Evolutionary conservation across 2,329 filamentous ascomycete genomes (phyloP).

Genomic region (Elsinoe fawcettii): DNA sequence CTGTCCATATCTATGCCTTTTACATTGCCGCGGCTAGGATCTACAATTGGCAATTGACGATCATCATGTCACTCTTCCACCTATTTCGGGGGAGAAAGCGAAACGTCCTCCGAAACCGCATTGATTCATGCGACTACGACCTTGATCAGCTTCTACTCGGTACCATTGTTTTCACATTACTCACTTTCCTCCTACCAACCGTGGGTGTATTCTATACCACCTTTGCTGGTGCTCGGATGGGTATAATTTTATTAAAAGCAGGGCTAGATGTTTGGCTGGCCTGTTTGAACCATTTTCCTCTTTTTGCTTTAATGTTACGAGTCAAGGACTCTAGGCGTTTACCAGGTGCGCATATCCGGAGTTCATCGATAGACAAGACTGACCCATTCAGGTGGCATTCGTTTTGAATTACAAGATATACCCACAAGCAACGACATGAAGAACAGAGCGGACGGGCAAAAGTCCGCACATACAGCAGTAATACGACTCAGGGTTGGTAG

Average conservation of each 20-base stretch:
- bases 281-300: slow-evolving; percentile 91
- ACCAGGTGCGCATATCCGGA: slow-evolving; percentile 51
- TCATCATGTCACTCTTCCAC: slow-evolving; percentile 95
- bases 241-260: slow-evolving; percentile 88
- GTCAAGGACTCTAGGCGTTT: slow-evolving; percentile 86
- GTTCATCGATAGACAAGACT: slow-evolving; percentile 32
- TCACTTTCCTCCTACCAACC: slow-evolving; percentile 91
- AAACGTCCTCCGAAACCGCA: slow-evolving; percentile 92
- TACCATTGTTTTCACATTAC: slow-evolving; percentile 89
- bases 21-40: slow-evolving; percentile 95
- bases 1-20: slow-evolving; percentile 95
- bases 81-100: slow-evolving; percentile 97
- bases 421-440: slow-evolving; percentile 31
- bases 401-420: slow-evolving; percentile 80
- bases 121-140: slow-evolving; percentile 98
- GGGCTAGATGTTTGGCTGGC: slow-evolving; percentile 84
- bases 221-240: slow-evolving; percentile 89
- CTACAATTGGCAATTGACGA: slow-evolving; percentile 97
- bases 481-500: slow-evolving; percentile 71
- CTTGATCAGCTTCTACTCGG: slow-evolving; percentile 92
- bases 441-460: background rate
- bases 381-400: slow-evolving; percentile 54
- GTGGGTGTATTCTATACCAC: slow-evolving; percentile 96
- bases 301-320: slow-evolving; percentile 93
- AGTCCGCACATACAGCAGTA: slow-evolving; percentile 60